Evolutionary conservation across 2,329 filamentous ascomycete genomes (phyloP).

Genomic region (Colletotrichum karsti): DNA sequence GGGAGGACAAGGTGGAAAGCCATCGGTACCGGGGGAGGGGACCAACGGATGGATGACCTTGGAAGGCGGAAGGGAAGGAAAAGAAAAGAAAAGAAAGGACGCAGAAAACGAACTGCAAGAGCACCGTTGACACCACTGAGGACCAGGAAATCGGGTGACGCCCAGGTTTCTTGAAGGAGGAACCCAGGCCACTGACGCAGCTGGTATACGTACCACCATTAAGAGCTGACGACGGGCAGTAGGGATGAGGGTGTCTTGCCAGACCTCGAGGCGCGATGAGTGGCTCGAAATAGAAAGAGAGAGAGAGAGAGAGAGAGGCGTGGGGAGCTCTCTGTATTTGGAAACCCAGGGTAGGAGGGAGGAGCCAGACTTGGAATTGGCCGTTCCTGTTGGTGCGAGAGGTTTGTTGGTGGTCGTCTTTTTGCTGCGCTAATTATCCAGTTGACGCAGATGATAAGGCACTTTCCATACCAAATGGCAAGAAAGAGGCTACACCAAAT

Average conservation of each 20-base stretch:
- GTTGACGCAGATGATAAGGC: too few species aligned
- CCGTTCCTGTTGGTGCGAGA: too few species aligned
- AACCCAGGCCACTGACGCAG: neutral
- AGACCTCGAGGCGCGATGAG: neutral
- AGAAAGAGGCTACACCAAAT: neutral
- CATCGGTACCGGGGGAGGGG: neutral
- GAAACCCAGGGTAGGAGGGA: neutral
- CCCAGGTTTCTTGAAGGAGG: neutral
- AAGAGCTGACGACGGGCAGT: neutral
- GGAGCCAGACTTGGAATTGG: neutral
- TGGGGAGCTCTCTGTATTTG: neutral
- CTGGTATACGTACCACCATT: neutral
- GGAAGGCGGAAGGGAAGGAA: neutral
- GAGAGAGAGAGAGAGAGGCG: neutral
- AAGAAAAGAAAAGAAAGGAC: neutral
- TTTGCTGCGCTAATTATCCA: too few species aligned
- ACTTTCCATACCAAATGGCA: too few species aligned
- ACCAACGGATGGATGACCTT: neutral
- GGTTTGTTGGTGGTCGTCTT: too few species aligned
- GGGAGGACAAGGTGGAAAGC: neutral
- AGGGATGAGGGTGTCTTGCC: slow-evolving; percentile 5
- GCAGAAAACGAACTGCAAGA: neutral
- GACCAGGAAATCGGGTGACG: neutral
- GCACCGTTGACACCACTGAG: neutral
- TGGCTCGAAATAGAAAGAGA: too few species aligned